phyloP scores from a whole-genome alignment of 139 green algal genomes.

The Tetratostichococcus sp. region DNA sequence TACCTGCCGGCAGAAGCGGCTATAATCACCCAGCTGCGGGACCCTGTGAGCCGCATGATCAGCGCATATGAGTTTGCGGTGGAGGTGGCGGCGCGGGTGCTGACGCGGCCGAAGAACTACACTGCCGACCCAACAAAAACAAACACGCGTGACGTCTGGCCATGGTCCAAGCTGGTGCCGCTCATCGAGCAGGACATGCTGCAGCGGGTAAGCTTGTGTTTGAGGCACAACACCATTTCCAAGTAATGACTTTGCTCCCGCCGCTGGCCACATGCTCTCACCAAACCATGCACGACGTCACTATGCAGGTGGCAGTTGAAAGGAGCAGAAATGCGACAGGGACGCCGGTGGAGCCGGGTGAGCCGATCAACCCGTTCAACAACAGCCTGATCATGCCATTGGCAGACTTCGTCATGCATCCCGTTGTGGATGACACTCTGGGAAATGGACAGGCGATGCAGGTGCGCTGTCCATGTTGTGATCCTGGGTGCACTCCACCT shows the following conservation, averaged over 20 bases:
- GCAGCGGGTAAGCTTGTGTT: slow-evolving; percentile 7
- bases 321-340: too few relatives aligned
- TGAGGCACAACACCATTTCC: neutral
- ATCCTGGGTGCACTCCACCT: too few relatives aligned
- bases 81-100: slow-evolving; percentile 46
- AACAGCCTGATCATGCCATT: slow-evolving; percentile 76
- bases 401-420: slow-evolving; percentile 67
- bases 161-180: slow-evolving; percentile 81
- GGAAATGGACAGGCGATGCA: slow-evolving; percentile 72
- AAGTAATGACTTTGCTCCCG: too few relatives aligned
- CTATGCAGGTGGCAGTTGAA: too few relatives aligned
- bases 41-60: slow-evolving; percentile 79
- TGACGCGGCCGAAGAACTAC: slow-evolving; percentile 11
- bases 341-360: too few relatives aligned
- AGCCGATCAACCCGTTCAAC: slow-evolving; percentile 62
- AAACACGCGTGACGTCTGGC: slow-evolving; percentile 84
- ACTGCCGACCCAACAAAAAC: slow-evolving; percentile 34
- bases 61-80: slow-evolving; percentile 87
- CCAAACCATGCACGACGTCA: too few relatives aligned
- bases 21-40: slow-evolving; percentile 47
- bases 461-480: slow-evolving; percentile 24
- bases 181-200: slow-evolving; percentile 65
- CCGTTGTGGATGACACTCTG: slow-evolving; percentile 66
- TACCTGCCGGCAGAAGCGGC: slow-evolving; percentile 37
- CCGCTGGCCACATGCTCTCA: too few relatives aligned